Percentiles rank a stretch among this genome's conserved stretches.
Conservation (phyloP, 1,284 basidiomycete species). For the Singerocomus inundabilis region DNA sequence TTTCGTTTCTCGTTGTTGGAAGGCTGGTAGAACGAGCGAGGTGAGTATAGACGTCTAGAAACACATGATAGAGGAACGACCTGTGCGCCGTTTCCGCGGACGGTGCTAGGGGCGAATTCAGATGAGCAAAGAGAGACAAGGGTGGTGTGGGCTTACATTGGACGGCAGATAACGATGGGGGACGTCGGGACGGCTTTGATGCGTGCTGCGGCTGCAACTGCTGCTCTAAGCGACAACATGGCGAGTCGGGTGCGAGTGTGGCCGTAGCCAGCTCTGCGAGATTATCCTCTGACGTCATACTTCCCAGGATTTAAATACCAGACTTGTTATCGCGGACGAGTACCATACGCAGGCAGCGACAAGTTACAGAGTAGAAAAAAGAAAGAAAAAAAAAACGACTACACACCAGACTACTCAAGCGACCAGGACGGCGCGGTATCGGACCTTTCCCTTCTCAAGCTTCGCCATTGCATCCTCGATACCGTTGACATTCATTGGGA, state of each 20-base stretch:
- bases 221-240: slow-evolving; percentile 17
- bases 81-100: slow-evolving; percentile 58
- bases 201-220: slow-evolving; percentile 1
- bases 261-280: not conserved
- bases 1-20: slow-evolving; percentile 61
- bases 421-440: slow-evolving; percentile 35
- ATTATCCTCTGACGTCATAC: slow-evolving; percentile 17
- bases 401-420: slow-evolving; percentile 4
- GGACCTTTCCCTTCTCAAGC: slow-evolving; percentile 26
- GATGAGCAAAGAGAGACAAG: not conserved
- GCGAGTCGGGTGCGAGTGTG: not conserved
- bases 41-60: too few species aligned
- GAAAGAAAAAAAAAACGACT: too few species aligned
- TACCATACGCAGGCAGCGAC: too few species aligned
- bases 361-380: too few species aligned
- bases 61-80: too few species aligned
- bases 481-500: slow-evolving; percentile 29
- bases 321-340: too few species aligned
- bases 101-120: slow-evolving; percentile 1
- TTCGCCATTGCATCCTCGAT: slow-evolving; percentile 32
- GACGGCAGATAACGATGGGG: not conserved
- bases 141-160: slow-evolving; percentile 4
- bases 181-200: not conserved
- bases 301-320: too few species aligned
- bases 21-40: slow-evolving; percentile 39